Percentiles rank a stretch among this genome's conserved stretches.
phyloP scores from a whole-genome alignment of 2,329 filamentous ascomycete genomes.

The Penicillium sp. region DNA sequence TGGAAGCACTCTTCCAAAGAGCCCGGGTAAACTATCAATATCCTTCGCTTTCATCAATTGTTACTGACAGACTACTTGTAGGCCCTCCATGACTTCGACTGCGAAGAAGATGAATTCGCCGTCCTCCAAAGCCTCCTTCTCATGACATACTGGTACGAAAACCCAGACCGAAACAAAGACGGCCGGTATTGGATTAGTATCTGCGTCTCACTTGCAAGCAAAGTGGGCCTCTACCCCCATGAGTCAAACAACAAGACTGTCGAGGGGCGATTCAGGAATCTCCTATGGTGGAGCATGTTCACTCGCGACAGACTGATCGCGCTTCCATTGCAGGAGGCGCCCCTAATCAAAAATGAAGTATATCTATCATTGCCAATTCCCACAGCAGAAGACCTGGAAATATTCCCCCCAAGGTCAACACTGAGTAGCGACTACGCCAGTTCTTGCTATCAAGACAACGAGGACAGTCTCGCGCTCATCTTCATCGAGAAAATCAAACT shows the following conservation, averaged over 20 bases:
- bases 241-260: not conserved
- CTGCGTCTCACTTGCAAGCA: constrained; percentile 8
- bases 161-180: constrained; percentile 86
- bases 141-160: constrained; percentile 94
- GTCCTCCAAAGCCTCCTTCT: constrained; percentile 79
- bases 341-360: constrained; percentile 80
- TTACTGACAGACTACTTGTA: not conserved
- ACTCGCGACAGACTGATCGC: constrained; percentile 87
- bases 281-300: constrained; percentile 92
- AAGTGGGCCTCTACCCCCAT: constrained; percentile 3
- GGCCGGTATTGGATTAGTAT: constrained; percentile 81
- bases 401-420: not conserved
- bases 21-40: constrained; percentile 69
- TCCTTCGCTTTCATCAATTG: no score
- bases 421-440: not conserved
- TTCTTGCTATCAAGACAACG: constrained; percentile 50
- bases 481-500: constrained; percentile 83
- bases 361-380: constrained; percentile 72
- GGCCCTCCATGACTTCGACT: constrained; percentile 79
- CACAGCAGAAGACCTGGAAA: not conserved
- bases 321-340: constrained; percentile 81
- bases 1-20: constrained; percentile 6
- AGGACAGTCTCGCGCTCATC: constrained; percentile 72
- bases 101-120: constrained; percentile 77
- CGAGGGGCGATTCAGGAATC: constrained; percentile 64